Evolutionary conservation across 2,329 filamentous ascomycete species (phyloP), one percentile per base, ranked within the genome.

Genomic region (Alternaria incomplexa): DNA sequence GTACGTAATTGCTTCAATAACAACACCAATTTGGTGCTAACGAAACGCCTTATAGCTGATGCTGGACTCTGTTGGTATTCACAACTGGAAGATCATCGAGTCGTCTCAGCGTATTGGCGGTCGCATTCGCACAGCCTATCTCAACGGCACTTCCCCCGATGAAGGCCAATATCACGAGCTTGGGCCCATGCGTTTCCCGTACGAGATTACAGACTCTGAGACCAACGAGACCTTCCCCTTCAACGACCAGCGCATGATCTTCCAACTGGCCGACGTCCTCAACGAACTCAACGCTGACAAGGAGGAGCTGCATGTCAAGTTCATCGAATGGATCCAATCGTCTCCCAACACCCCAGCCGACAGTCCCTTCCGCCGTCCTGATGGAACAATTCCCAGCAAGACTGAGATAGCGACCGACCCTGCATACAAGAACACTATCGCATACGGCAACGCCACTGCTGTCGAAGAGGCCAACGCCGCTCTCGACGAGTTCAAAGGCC

Each of bases 161-260:
- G 83, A 89, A 64, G 89, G 89, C 68, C 87, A 87, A 15, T 90
- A 90, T 71, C 87, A 89, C 67, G 88, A 90, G 71, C 82, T 84
- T 83, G 88, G 88, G 0, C 86, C 87, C 0, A 90, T 90, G 87
- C 81, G 87, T 3, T 86, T 90, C 63, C 88, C 88, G 0, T 79
- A 84, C 43, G 81, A 80, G 13, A 76, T 83, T 5, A 79, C 74
- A 0, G 82, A 85, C 61, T 73, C 81, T 2, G 79, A 79, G 22
- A 81, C 82, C 23, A 86, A 87, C 64, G 81, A 85, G 68, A 88
- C 84, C 0, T 69, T 83, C 8, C 82, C 86, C 61, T 86, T 89
- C 64, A 83, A 83, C 6, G 88, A 90, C 65, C 87, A 89, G 67
- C 81, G 85, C 60, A 80, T 90, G 68, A 85, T 89, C 0, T 89